Percentiles rank a stretch among this genome's conserved stretches.
phyloP scores from a whole-genome alignment of 768 basidiomycete genomes.

The Mycena leptocephala region DNA sequence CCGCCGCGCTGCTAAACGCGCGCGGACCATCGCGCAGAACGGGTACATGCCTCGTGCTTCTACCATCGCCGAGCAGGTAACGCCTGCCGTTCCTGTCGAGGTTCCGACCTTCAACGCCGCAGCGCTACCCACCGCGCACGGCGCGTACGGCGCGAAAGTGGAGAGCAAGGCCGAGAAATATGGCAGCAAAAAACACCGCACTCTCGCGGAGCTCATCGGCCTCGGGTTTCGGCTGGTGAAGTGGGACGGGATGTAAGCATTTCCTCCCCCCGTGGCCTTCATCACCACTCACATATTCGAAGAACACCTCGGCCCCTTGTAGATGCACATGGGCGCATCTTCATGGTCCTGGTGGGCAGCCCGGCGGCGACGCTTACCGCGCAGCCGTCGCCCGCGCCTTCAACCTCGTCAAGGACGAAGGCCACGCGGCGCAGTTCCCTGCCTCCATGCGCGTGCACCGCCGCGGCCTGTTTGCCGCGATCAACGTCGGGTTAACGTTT shows the following conservation, averaged over 20 bases:
- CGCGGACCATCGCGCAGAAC: background rate
- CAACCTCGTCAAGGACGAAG: background rate
- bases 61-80: background rate
- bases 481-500: background rate
- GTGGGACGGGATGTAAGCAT: background rate
- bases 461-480: constrained; percentile 3
- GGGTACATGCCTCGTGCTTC: background rate
- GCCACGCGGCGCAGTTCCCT: background rate
- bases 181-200: constrained; percentile 6
- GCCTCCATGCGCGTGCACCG: background rate
- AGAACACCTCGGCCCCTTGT: background rate
- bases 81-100: background rate
- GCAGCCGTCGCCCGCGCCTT: background rate
- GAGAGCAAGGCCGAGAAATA: background rate
- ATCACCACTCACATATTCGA: background rate
- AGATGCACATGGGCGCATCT: background rate
- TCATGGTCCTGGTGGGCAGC: constrained; percentile 2
- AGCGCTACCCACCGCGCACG: background rate
- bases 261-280: too few relatives aligned
- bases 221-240: background rate
- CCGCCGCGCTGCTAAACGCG: background rate
- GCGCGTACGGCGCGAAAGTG: background rate
- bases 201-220: background rate
- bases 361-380: background rate
- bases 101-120: background rate